A percentile compares a stretch with the other conserved stretches of the same genome.
phyloP scores from a whole-genome alignment of 2,329 filamentous ascomycete genomes.

The Botrytis paeoniae region DNA sequence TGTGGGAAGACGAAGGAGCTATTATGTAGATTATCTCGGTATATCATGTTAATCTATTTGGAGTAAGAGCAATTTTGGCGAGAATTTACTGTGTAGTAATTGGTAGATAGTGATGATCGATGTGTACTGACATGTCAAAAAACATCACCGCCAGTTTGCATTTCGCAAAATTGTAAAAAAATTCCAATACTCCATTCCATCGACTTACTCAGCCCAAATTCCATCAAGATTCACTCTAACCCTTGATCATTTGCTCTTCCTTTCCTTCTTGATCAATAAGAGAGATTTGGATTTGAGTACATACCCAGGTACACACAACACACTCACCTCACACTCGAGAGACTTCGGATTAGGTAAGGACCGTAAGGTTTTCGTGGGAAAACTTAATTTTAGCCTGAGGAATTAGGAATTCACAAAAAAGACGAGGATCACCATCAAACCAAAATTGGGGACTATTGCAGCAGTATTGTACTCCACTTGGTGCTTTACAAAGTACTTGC shows the following conservation, averaged over 20 bases:
- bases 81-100: not conserved
- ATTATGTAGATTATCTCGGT: not conserved
- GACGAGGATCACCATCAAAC: conserved; percentile 2
- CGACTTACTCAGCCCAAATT: not conserved
- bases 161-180: not conserved
- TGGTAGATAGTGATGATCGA: not conserved
- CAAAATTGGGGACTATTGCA: conserved; percentile 1
- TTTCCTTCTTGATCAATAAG: not conserved
- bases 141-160: not conserved
- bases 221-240: not conserved
- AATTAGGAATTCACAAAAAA: not conserved
- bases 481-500: conserved; percentile 13
- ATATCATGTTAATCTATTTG: not conserved
- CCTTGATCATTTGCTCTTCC: not conserved
- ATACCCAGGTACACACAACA: not conserved
- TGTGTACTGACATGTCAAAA: not conserved
- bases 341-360: not conserved
- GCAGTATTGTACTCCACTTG: conserved; percentile 5
- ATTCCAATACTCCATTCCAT: not conserved
- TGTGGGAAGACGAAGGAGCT: not conserved
- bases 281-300: not conserved
- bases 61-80: not conserved
- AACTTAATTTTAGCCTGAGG: conserved; percentile 4
- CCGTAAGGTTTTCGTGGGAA: not conserved
- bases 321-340: not conserved